Evolutionary conservation across 305 asterid species (phyloP), one percentile per base, ranked within the genome.

Genomic region (Nicotiana rustica): DNA sequence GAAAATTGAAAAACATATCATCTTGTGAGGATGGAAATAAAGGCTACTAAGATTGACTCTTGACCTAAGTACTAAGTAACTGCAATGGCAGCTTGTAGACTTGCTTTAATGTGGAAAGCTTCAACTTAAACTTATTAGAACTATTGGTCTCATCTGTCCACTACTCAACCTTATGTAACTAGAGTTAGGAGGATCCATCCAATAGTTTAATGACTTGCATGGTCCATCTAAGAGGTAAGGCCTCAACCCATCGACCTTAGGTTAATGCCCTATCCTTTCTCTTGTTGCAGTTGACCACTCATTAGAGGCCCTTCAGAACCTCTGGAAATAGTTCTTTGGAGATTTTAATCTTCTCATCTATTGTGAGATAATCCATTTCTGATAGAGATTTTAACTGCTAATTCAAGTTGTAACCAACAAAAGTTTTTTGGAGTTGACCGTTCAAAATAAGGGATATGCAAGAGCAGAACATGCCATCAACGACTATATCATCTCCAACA

Each of bases 401-500:
- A 69, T n/a, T 69, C 59, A 69, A 41, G 77, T 18, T 69, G 57
- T 36, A 41, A 41, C 59, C 35, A 41, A 41, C n/a, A 1, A 69
- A 69, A 7, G 18, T 18, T 68, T 69, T 69, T 38, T 69, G 21
- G 35, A 69, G 59, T 69, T 69, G 57, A 69, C 59, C 6, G 38
- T 69, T 69, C 57, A 69, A 38, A 68, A 36, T 15, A 69, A n/a
- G 25, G 25, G n/a, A 18, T 21, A 25, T 25, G 29, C 29, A 25
- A 25, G 29, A 25, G 29, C 0, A 25, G 29, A 25, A 25, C 29
- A 25, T 69, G 77, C 35, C 77, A 41, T 69, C 77, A 69, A 69
- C n/a, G 77, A 41, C 77, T 69, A 38, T 38, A 69, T 18, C 33
- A 38, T 69, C 77, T 69, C 77, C 57, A 69, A 41, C 77, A 41